These are phyloP conservation scores for Ogataea corticis DNA, from an alignment of 805 yeast species.

Conservation along the genomic window DNA sequence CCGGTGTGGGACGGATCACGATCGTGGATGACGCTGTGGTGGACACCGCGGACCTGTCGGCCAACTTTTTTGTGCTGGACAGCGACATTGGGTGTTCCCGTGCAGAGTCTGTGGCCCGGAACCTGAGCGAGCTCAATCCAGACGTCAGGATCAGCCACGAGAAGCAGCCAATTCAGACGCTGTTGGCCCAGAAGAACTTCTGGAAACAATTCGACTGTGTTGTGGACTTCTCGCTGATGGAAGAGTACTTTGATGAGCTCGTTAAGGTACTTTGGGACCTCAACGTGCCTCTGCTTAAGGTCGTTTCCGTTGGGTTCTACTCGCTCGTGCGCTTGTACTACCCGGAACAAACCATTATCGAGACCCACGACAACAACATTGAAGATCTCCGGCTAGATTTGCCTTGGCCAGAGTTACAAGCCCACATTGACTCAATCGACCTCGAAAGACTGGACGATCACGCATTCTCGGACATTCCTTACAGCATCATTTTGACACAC, in stretches of 20 bases:
- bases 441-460: constrained; percentile 45
- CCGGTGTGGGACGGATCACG: constrained; percentile 63
- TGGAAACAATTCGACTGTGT: constrained; percentile 56
- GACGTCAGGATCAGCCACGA: constrained; percentile 48
- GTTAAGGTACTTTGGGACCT: constrained; percentile 41
- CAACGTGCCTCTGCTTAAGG: constrained; percentile 55
- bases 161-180: constrained; percentile 6
- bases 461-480: constrained; percentile 68
- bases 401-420: constrained; percentile 71
- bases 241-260: constrained; percentile 19
- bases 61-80: constrained; percentile 61
- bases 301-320: constrained; percentile 61
- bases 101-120: constrained; percentile 40
- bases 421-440: constrained; percentile 51
- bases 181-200: constrained; percentile 17
- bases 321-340: constrained; percentile 55
- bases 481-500: constrained; percentile 58
- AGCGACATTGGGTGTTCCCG: constrained; percentile 44
- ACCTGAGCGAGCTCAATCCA: constrained; percentile 58
- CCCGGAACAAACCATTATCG: constrained; percentile 65
- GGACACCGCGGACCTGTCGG: constrained; percentile 43
- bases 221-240: constrained; percentile 36
- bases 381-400: constrained; percentile 65
- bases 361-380: constrained; percentile 63
- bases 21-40: constrained; percentile 52